These are phyloP conservation scores for Pichia kudriavzevii DNA, from an alignment of 1,139 yeast species.

Conservation along the genomic window DNA sequence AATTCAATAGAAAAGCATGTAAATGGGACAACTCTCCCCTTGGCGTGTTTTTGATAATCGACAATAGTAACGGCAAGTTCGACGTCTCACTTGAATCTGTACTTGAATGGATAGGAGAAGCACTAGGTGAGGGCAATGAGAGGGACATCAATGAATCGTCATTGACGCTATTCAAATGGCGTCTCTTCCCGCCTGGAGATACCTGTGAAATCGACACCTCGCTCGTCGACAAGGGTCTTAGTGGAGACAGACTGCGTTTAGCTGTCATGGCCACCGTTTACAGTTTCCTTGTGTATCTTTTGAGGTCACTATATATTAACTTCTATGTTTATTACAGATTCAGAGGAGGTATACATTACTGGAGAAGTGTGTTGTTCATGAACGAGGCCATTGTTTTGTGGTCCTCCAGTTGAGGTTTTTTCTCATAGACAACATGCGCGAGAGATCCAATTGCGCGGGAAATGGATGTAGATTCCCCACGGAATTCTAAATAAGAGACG, in stretches of 20 bases:
- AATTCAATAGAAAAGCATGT: conserved; percentile 47
- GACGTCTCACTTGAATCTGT: too few relatives aligned
- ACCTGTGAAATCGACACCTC: conserved; percentile 2
- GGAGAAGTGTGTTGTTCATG: conserved; percentile 3
- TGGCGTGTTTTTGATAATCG: conserved; percentile 56
- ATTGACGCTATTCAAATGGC: conserved; percentile 1
- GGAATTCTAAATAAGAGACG: background rate
- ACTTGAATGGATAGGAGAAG: conserved; percentile 47
- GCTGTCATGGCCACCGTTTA: too few relatives aligned
- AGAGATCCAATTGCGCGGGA: too few relatives aligned
- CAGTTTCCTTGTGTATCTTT: too few relatives aligned
- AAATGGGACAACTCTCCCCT: conserved; percentile 66
- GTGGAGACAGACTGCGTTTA: too few relatives aligned
- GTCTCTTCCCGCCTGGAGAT: too few relatives aligned
- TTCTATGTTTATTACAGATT: too few relatives aligned
- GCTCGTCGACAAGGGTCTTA: too few relatives aligned
- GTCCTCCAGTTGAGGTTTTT: background rate
- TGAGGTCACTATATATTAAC: too few relatives aligned
- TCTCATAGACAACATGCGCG: too few relatives aligned
- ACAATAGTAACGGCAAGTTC: conserved; percentile 28
- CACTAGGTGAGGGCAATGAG: conserved; percentile 64
- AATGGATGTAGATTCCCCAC: too few relatives aligned
- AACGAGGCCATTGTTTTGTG: background rate
- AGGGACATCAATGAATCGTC: conserved; percentile 23
- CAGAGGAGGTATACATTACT: too few relatives aligned